These are phyloP conservation scores for Calamus simplicifolius DNA, from an alignment of 176 grass and related monocot species.

Conservation along the genomic window DNA sequence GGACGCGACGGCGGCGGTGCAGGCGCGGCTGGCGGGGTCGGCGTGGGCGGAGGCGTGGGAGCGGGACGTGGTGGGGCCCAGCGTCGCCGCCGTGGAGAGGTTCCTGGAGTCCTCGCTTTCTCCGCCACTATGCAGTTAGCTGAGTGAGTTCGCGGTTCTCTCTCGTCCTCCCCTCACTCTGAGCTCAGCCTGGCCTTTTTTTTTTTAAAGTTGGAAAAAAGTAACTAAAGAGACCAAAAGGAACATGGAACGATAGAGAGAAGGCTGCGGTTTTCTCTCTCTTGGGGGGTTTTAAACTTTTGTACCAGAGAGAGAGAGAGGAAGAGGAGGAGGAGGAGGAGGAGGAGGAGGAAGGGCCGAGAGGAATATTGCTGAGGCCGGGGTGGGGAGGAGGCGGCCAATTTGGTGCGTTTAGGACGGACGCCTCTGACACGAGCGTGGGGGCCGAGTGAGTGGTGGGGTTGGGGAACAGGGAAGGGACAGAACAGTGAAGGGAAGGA, in stretches of 20 bases:
- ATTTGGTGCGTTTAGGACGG: constrained; percentile 35
- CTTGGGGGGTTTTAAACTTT: not conserved
- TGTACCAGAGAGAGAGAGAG: constrained; percentile 15
- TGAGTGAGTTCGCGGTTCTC: too few species aligned
- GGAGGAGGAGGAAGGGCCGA: not conserved
- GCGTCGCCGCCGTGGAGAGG: constrained; percentile 33
- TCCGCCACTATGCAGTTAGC: not conserved
- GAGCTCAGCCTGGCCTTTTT: too few species aligned
- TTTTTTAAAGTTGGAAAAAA: too few species aligned
- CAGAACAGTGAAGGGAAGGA: too few species aligned
- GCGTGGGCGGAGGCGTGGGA: constrained; percentile 34
- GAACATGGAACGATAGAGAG: not conserved
- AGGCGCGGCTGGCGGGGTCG: constrained; percentile 20
- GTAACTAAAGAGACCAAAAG: not conserved
- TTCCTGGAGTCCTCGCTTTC: constrained; percentile 28
- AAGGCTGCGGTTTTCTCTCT: not conserved
- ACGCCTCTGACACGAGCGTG: constrained; percentile 27
- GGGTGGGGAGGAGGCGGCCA: constrained; percentile 11
- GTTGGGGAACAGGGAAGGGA: too few species aligned
- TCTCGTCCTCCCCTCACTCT: too few species aligned
- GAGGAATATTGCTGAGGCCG: too few species aligned
- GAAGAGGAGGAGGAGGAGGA: constrained; percentile 5
- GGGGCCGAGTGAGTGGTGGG: constrained; percentile 10
- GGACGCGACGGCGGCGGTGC: constrained; percentile 44
- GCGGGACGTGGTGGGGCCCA: constrained; percentile 42